Evolutionary conservation across 2,329 filamentous ascomycete species (phyloP).

Genomic region (Fusarium armeniacum): DNA sequence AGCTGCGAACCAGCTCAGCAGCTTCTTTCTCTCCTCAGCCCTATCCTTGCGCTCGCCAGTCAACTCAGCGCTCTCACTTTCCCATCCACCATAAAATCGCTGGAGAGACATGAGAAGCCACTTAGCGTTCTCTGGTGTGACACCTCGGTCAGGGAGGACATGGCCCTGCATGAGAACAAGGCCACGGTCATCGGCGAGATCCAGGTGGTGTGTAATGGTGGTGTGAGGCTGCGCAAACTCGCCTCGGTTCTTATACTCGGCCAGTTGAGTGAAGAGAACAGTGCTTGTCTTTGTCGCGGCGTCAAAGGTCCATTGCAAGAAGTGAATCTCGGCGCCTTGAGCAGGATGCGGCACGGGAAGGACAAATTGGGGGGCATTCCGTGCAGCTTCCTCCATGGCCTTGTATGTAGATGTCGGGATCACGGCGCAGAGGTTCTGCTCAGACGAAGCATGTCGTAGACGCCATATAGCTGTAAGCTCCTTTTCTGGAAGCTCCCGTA

Average conservation of each 20-base stretch:
- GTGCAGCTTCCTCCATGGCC: conserved; percentile 78
- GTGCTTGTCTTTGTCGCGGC: conserved; percentile 72
- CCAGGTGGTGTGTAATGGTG: conserved; percentile 90
- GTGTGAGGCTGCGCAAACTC: conserved; percentile 94
- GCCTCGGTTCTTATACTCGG: conserved; percentile 90
- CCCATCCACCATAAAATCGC: conserved; percentile 86
- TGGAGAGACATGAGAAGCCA: conserved; percentile 95
- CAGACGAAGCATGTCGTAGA: conserved; percentile 81
- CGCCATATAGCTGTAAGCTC: conserved; percentile 94
- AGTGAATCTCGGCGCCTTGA: conserved; percentile 90
- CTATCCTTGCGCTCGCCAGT: conserved; percentile 66
- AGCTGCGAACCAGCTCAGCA: conserved; percentile 85
- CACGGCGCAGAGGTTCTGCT: conserved; percentile 84
- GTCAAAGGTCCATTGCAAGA: conserved; percentile 96
- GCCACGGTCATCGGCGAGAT: conserved; percentile 79
- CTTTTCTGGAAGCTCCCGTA: conserved; percentile 76
- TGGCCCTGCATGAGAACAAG: conserved; percentile 89
- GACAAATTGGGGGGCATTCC: conserved; percentile 87
- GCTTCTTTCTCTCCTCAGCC: conserved; percentile 71
- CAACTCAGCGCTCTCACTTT: conserved; percentile 57
- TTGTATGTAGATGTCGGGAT: conserved; percentile 82
- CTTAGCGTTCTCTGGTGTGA: conserved; percentile 84
- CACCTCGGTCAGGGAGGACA: conserved; percentile 81
- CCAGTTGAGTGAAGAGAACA: conserved; percentile 93
- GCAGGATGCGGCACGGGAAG: conserved; percentile 81